Evolutionary conservation across 2,329 filamentous ascomycete species (phyloP).

Genomic region (Colletotrichum lentis): DNA sequence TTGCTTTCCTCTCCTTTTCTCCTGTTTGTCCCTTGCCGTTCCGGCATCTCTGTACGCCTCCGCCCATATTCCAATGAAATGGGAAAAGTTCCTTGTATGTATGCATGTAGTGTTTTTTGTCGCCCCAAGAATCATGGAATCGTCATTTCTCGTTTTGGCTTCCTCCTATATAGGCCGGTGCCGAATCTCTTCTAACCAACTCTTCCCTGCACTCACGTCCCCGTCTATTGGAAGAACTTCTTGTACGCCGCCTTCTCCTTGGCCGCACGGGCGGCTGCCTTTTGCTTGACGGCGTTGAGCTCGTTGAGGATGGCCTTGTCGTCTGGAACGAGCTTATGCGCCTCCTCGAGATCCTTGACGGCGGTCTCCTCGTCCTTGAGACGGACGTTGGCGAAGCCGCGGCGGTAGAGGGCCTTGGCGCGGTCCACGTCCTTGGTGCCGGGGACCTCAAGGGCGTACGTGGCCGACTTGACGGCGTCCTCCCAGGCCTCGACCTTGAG

Average conservation of each 20-base stretch:
- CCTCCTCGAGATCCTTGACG: constrained; percentile 76
- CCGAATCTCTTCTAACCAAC: not conserved
- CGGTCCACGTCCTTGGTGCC: constrained; percentile 77
- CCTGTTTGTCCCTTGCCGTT: not conserved
- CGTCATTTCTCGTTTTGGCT: constrained; percentile 5
- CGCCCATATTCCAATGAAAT: constrained; percentile 10
- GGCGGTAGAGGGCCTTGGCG: constrained; percentile 88
- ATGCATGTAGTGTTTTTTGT: constrained; percentile 1
- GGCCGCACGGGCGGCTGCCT: constrained; percentile 73
- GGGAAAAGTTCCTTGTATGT: not conserved
- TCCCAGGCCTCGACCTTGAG: constrained; percentile 79
- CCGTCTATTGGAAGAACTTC: constrained; percentile 79
- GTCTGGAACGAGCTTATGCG: constrained; percentile 75
- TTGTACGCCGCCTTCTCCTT: constrained; percentile 93
- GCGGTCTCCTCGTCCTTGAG: constrained; percentile 87
- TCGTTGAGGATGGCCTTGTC: constrained; percentile 81
- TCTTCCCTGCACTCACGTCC: not conserved
- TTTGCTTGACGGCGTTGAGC: constrained; percentile 79
- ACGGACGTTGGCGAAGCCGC: constrained; percentile 76
- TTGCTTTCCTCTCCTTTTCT: no score
- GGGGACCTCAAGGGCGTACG: constrained; percentile 74
- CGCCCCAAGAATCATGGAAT: constrained; percentile 18
- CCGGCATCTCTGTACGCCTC: constrained; percentile 31
- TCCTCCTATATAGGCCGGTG: not conserved
- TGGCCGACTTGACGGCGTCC: constrained; percentile 75